Base-by-base conservation (phyloP, 2,329 filamentous ascomycete genomes). In the Trichoderma koningiopsis region DNA sequence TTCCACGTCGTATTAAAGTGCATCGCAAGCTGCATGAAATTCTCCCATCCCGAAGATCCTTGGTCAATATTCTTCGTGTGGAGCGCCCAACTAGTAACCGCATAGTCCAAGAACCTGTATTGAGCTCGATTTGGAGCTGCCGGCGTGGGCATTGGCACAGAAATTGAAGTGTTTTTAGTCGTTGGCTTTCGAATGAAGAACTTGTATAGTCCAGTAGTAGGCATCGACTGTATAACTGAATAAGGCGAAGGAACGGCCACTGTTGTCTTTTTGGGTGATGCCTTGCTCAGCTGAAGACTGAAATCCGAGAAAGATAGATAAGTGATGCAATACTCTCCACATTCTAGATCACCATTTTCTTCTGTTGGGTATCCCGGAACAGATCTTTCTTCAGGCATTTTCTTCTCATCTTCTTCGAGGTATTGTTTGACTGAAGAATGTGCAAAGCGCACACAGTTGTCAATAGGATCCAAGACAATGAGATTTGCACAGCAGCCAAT, bases 401-500 rank as follows among this genome's bases (percentile, higher is more conserved):
- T 58, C 24, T 24, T 58, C 13, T 19, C 1, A 14, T 58, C 55
- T 35, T 58, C 31, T 31, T 58, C 55, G 7, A 58, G 55, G 24
- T 37, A 58, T 58, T 58, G 55, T 14, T 58, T 58, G 11, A 58
- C 55, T 11, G 55, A 58, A 5, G 55, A 37, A 37, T 58, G 55
- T 58, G 55, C 55, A 37, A 58, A 58, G 19, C 55, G 55, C 8
- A 58, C 55, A 58, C 31, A 58, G 11, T 58, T 58, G 31, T 58
- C 55, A 35, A 37, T 37, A 22, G 31, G 55, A 14, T 58, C 55
- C 19, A 58, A 31, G 6, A 37, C 55, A 37, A 58, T n/a, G 22
- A 58, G 55, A 37, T 58, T 58, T 37, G 55, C 55, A 31, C 55
- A 58, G 16, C 55, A 58, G 31, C 55, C 55, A 22, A 58, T 37